Evolutionary conservation across 1,284 basidiomycete genomes (phyloP), one percentile per base, ranked within the genome.

Genomic region (Heliocybe sulcata): DNA sequence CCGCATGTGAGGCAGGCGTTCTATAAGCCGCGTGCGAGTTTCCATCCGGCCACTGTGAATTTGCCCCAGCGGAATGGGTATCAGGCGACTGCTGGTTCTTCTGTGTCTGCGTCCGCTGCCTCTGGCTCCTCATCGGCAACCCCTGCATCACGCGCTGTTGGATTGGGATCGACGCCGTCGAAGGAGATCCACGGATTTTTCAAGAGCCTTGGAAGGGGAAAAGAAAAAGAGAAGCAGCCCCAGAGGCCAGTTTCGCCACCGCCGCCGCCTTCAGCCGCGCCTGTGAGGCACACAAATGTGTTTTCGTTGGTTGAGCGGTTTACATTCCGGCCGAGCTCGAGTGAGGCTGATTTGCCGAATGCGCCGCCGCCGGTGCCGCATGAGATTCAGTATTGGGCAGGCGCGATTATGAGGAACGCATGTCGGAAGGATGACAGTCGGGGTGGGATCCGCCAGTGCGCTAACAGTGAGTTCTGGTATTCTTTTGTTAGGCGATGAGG

Each of bases 301-400:
- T 99, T 99, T 69, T 93, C 93, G 3, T 81, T 98, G 9, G 96
- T 98, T 20, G 96, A 99, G 69, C 77, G 94, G 49, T 98, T 97
- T 74, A 98, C 96, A 0, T 95, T 95, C 74, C 84, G 93, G 49
- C 90, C 94, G 0, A 90, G 90, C 52, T 84, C 89, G 20, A 83
- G 84, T 1, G 91, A 94, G 66, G 80, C 81, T 26, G 81, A 86
- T 61, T 73, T 92, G 57, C 80, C 82, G 6, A 83, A 83, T 59
- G 85, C 83, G 0, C 84, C 85, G 14, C 85, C 85, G 2, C 76
- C 78, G 55, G 76, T 98, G 3, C 93, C 94, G 0, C 77, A 79
- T 22, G 95, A 98, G 69, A 97, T 99, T 52, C 94, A 98, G 72
- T 98, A 98, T 67, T 99, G 96, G 97, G 96, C 96, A 0, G 94